Evolutionary conservation across 139 green algal species (phyloP).

Genomic region (Chlorella sp.): DNA sequence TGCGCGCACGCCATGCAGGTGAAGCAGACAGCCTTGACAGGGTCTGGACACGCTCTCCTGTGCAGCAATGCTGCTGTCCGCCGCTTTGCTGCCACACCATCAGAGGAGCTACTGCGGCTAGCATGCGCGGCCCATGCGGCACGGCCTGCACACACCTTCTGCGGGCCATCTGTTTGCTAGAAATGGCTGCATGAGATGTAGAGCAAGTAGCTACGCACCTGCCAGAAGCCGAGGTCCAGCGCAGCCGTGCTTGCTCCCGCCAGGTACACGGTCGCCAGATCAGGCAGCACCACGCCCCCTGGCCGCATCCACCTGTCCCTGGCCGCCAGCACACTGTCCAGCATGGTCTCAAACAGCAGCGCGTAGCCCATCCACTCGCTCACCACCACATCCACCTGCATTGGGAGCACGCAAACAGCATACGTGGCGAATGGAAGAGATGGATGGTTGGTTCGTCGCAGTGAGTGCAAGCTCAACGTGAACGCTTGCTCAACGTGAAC

Average conservation of each 20-base stretch:
- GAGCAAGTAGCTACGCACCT: constrained; percentile 12
- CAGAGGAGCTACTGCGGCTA: too few relatives aligned
- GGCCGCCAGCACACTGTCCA: constrained; percentile 69
- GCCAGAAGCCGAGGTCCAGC: constrained; percentile 70
- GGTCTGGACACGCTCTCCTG: too few relatives aligned
- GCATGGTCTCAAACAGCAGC: constrained; percentile 96
- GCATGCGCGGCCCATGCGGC: too few relatives aligned
- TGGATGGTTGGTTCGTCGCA: too few relatives aligned
- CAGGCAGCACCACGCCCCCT: constrained; percentile 85
- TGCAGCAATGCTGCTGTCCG: too few relatives aligned
- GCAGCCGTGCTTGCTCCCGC: constrained; percentile 47
- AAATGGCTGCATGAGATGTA: not conserved
- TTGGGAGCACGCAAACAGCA: too few relatives aligned
- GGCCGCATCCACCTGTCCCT: constrained; percentile 50
- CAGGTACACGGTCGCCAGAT: constrained; percentile 70
- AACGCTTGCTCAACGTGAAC: too few relatives aligned
- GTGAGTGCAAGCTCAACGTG: too few relatives aligned
- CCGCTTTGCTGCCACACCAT: not conserved
- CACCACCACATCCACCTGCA: constrained; percentile 81
- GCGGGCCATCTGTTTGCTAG: not conserved
- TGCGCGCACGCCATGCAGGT: too few relatives aligned
- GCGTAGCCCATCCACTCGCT: constrained; percentile 98
- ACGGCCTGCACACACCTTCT: not conserved
- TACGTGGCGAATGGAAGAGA: too few relatives aligned
- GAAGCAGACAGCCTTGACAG: too few relatives aligned